Evolutionary conservation across 208 protist genomes (phyloP).

Genomic region (Acanthamoeba culbertsoni): DNA sequence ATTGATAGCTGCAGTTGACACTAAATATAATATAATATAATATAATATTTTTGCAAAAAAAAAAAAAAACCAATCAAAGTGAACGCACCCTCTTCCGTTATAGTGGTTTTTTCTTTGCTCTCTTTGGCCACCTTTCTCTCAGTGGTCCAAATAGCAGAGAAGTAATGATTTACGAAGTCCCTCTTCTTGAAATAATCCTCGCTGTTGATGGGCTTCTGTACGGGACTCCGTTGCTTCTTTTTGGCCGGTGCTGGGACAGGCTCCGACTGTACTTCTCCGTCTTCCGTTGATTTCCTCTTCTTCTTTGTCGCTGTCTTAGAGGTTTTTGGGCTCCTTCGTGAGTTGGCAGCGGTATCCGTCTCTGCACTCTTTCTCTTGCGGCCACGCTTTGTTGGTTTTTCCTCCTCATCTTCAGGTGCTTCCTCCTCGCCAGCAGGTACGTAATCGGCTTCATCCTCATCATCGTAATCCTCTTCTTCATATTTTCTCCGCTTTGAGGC

Average conservation of each 20-base stretch:
- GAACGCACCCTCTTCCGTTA: background rate
- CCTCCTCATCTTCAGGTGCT: background rate
- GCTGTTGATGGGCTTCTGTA: background rate
- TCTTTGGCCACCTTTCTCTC: conserved; percentile 40
- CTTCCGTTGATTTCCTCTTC: background rate
- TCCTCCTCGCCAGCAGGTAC: background rate
- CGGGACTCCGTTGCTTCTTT: background rate
- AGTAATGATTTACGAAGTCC: conserved; percentile 26
- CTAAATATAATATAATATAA: no score
- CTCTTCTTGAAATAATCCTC: conserved; percentile 25
- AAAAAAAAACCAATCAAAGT: background rate
- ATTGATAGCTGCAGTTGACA: no score
- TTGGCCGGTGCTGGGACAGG: background rate
- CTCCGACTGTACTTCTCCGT: no score
- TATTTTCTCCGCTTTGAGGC: background rate
- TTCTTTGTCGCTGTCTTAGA: background rate
- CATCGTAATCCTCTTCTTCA: background rate
- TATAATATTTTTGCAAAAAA: no score
- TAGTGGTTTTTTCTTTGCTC: background rate
- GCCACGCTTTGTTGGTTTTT: background rate
- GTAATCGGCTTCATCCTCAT: background rate
- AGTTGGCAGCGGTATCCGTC: background rate
- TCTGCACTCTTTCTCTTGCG: background rate
- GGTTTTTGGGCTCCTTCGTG: background rate
- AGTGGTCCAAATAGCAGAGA: background rate